phyloP scores from a whole-genome alignment of 2,329 filamentous ascomycete genomes.

The Fusarium chuoi region DNA sequence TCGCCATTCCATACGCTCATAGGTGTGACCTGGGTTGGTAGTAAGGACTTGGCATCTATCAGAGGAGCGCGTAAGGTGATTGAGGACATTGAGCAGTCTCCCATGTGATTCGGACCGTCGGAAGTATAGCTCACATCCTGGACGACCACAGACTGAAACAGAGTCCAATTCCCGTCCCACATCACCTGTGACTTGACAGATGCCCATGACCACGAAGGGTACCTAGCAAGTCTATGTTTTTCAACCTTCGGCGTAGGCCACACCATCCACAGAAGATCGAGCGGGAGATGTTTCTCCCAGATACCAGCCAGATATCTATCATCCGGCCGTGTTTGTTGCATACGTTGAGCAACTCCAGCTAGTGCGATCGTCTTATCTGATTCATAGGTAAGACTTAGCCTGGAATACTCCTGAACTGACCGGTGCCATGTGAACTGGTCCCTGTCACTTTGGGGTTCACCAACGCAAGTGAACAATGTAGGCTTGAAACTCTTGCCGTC shows the following conservation, averaged over 20 bases:
- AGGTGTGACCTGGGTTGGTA: neutral
- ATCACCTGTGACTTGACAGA: accelerated
- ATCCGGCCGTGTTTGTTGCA: neutral
- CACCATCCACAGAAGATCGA: neutral
- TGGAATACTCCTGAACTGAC: neutral
- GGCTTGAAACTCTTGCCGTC: neutral
- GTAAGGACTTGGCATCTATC: accelerated
- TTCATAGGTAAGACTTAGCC: neutral
- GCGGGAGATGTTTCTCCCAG: neutral
- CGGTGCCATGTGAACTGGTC: neutral
- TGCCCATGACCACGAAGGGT: neutral
- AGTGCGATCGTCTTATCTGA: neutral
- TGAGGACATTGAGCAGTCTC: neutral
- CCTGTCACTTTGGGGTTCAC: accelerated
- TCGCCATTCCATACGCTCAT: neutral
- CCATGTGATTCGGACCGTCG: neutral
- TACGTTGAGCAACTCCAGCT: neutral
- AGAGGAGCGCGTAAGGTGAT: accelerated
- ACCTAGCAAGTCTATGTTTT: neutral
- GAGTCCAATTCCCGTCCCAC: neutral
- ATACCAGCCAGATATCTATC: neutral
- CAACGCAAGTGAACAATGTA: neutral
- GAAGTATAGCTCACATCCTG: neutral
- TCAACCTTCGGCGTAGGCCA: neutral
- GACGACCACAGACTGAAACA: neutral